phyloP scores from a whole-genome alignment of 306 rosid genomes.

The Cajanus cajan region DNA sequence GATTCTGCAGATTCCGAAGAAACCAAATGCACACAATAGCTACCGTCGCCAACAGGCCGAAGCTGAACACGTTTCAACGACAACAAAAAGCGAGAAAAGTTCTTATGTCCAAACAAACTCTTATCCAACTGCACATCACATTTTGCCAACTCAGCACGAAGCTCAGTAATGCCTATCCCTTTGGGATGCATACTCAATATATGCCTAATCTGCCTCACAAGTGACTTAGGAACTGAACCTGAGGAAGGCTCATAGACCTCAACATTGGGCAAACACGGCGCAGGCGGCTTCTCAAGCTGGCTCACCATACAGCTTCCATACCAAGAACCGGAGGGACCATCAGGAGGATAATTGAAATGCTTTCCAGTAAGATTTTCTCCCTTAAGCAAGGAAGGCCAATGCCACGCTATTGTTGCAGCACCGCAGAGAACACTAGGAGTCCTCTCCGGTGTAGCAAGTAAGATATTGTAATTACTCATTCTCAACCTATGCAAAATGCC shows the following conservation, averaged over 20 bases:
- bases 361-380: slow-evolving; percentile 67
- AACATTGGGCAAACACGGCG: slow-evolving; percentile 28
- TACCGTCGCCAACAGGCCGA: slow-evolving; percentile 23
- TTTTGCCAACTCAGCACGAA: slow-evolving; percentile 47
- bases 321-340: slow-evolving; percentile 83
- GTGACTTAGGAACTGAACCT: slow-evolving; percentile 41
- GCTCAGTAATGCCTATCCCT: slow-evolving; percentile 45
- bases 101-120: slow-evolving; percentile 54
- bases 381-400: slow-evolving; percentile 61
- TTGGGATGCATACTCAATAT: slow-evolving; percentile 53
- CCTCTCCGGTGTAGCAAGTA: slow-evolving; percentile 60
- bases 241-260: slow-evolving; percentile 37
- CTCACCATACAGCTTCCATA: slow-evolving; percentile 64
- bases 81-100: slow-evolving; percentile 51
- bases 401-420: slow-evolving; percentile 87
- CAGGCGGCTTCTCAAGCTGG: slow-evolving; percentile 58
- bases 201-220: slow-evolving; percentile 34
- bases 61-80: slow-evolving; percentile 52
- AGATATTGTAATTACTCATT: slow-evolving; percentile 86
- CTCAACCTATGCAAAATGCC: slow-evolving; percentile 67
- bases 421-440: slow-evolving; percentile 57
- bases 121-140: slow-evolving; percentile 36
- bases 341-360: slow-evolving; percentile 80
- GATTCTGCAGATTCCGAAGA: slow-evolving; percentile 28
- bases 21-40: not conserved